Evolutionary conservation across 2,329 filamentous ascomycete species (phyloP).

Genomic region (Ceratocystis alfenasii): DNA sequence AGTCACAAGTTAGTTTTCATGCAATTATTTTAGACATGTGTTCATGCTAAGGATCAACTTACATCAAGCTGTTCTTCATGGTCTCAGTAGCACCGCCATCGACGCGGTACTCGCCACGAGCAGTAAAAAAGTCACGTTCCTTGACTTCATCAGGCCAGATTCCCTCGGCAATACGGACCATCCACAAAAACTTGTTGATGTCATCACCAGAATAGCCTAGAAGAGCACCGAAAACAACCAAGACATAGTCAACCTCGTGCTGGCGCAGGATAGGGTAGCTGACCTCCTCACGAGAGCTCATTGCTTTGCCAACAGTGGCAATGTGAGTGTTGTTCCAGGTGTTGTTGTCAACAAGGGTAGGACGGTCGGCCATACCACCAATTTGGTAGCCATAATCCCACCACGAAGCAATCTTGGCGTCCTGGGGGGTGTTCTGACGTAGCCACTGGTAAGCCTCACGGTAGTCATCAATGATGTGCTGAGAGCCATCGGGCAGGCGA

Average conservation of each 20-base stretch:
- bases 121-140: conserved; percentile 91
- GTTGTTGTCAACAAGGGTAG: conserved; percentile 97
- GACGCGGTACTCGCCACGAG: conserved; percentile 86
- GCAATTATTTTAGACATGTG: background rate
- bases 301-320: conserved; percentile 95
- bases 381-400: conserved; percentile 99
- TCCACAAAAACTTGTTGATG: conserved; percentile 99
- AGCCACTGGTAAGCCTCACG: conserved; percentile 99
- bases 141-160: conserved; percentile 99
- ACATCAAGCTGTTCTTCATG: conserved; percentile 99
- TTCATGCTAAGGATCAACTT: conserved; percentile 33
- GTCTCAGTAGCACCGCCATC: conserved; percentile 87
- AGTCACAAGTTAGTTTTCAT: conserved; percentile 21
- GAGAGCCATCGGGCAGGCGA: conserved; percentile 80
- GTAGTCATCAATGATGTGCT: conserved; percentile 99
- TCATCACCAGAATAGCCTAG: conserved; percentile 96
- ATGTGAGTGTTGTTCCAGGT: conserved; percentile 99
- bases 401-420: conserved; percentile 99
- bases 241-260: conserved; percentile 97
- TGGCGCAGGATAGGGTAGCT: conserved; percentile 97
- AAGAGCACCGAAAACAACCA: conserved; percentile 91
- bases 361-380: conserved; percentile 95
- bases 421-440: conserved; percentile 85
- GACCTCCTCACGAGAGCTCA: conserved; percentile 94
- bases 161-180: conserved; percentile 96